Base-by-base conservation (phyloP, 1,284 basidiomycete genomes). In the Gastroboletus turbinatus region DNA sequence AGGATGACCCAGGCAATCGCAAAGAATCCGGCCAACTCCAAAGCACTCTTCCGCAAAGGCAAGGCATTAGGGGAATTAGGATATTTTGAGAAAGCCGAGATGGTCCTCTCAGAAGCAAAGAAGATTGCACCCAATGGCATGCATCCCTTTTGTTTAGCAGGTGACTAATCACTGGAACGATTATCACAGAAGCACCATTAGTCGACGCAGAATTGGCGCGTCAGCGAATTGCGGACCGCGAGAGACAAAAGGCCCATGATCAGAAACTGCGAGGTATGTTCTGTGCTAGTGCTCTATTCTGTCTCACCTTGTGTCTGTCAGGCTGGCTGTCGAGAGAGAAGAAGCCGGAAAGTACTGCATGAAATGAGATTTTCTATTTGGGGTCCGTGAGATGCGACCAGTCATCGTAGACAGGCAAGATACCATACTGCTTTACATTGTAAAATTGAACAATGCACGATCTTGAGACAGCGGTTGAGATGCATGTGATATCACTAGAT, bases 11-110 rank as follows among this genome's bases (percentile, higher is more conserved):
- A 91, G 87, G 88, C 87, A 14, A 76, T 92, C 9, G 75, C 78
- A 29, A 86, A 87, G 72, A 90, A 92, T 66, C 79, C 82, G 43
- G 74, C 82, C 60, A 92, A 92, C 67, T 82, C 78, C 67, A 92
- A 92, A 66, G 90, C 87, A 0, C 74, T 85, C 69, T 92, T 87
- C 73, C 79, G 90, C 27, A 92, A 91, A 68, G 90, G 80, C n/a
- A 91, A 89, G 69, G 89, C 85, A 0, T 71, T 87, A 8, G 86
- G 84, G 23, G 88, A 90, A 65, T 78, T 80, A 57, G 90, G 90
- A 1, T 90, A 76, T 66, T 84, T 83, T 60, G 88, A 92, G 62
- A 88, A 84, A 65, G 85, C 88, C 3, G 78, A 84, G 57, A 79
- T 76, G 60, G 76, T 85, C 42, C 74, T 92, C 33, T 74, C 81